Conservation (phyloP, 805 yeast genomes). For the Saturnispora zaruensis region DNA sequence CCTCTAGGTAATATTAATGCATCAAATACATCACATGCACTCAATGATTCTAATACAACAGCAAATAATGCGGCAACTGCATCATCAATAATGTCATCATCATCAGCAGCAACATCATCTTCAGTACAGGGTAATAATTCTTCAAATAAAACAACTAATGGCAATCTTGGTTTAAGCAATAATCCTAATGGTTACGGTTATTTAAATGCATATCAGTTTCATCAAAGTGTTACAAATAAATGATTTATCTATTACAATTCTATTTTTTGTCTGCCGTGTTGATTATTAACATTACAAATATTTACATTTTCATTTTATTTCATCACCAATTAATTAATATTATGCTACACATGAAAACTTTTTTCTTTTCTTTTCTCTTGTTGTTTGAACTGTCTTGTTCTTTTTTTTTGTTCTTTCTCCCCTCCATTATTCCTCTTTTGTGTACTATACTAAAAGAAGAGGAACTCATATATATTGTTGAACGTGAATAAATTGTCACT, state of each 20-base stretch:
- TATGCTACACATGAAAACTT: neutral
- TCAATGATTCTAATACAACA: neutral
- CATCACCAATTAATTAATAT: neutral
- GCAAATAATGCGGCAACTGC: neutral
- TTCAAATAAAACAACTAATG: neutral
- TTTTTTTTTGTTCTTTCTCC: no score
- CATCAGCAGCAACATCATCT: conserved; percentile 5
- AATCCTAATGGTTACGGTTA: conserved; percentile 5
- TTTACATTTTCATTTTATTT: conserved; percentile 2
- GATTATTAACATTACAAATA: neutral
- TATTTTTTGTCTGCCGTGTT: neutral
- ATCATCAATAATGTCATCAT: neutral
- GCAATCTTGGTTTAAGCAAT: neutral
- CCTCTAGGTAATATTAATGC: neutral
- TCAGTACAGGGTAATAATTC: neutral
- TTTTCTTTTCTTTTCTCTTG: conserved; percentile 2
- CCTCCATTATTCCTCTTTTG: conserved; percentile 2
- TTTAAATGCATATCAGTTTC: conserved; percentile 5
- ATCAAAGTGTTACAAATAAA: conserved; percentile 5
- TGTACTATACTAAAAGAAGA: neutral
- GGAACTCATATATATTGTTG: neutral
- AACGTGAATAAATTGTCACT: neutral
- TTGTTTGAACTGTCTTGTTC: neutral
- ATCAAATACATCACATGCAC: neutral
- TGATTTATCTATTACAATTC: neutral